Conservation (phyloP, 805 yeast species). For the Saccharomycopsis olivae region DNA sequence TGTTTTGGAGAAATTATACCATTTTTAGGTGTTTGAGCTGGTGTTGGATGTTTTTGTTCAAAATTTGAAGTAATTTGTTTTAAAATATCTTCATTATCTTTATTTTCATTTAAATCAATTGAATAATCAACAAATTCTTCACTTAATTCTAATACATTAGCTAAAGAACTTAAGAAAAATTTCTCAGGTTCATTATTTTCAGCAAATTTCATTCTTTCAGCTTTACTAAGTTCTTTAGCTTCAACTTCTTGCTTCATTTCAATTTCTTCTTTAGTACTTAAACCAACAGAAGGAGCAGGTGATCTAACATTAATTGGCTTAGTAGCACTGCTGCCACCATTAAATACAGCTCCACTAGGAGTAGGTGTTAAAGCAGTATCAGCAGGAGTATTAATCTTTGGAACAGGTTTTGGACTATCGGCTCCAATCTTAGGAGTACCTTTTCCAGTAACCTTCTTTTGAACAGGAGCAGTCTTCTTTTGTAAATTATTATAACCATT, state of each 20-base stretch:
- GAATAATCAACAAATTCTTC: slow-evolving; percentile 9
- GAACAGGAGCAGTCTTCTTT: no score
- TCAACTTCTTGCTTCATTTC: slow-evolving; percentile 19
- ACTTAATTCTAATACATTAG: slow-evolving; percentile 12
- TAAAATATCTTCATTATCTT: background rate
- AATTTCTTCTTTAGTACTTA: slow-evolving; percentile 24
- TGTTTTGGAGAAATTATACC: slow-evolving; percentile 14
- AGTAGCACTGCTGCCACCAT: no score
- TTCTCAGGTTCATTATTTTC: slow-evolving; percentile 11
- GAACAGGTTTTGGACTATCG: slow-evolving; percentile 13
- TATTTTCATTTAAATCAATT: slow-evolving; percentile 9
- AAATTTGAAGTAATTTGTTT: background rate
- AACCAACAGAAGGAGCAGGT: background rate
- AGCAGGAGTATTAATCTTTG: slow-evolving; percentile 16
- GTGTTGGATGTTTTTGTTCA: background rate
- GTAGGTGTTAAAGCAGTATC: slow-evolving; percentile 15
- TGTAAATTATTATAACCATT: no score
- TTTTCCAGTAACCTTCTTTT: slow-evolving; percentile 5
- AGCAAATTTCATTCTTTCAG: slow-evolving; percentile 3
- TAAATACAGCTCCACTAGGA: no score
- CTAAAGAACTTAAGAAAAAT: slow-evolving; percentile 14
- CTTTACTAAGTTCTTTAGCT: slow-evolving; percentile 2
- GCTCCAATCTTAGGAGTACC: slow-evolving; percentile 4
- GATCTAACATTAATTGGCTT: background rate
- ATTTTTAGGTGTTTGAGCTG: slow-evolving; percentile 1